Base-by-base conservation (phyloP, 352 stramenopile species). In the Lagenidium giganteum region DNA sequence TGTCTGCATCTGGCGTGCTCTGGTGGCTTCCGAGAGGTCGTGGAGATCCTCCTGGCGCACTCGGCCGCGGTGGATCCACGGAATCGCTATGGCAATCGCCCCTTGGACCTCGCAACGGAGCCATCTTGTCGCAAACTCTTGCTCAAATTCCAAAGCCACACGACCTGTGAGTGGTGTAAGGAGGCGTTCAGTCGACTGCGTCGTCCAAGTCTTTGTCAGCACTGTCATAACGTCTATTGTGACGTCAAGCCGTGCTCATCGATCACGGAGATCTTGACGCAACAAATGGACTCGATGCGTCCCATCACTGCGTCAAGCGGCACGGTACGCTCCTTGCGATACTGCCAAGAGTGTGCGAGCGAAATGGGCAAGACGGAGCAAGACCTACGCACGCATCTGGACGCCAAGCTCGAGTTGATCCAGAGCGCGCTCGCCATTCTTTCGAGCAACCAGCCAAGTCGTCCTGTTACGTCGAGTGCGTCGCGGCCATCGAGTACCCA, bases 221-320 rank as follows among this genome's bases (percentile, higher is more conserved):
- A 88, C 42, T 90, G 80, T 53, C 67, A 80, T 45, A 86, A 83
- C 36, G 66, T 90, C 27, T 88, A 83, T 47, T 90, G 78, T 34
- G 75, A 90, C 48, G 67, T 70, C 16, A 86, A 79, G n/a, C 70
- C 80, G 26, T 90, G 77, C 46, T 86, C 77, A 13, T 84, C 60
- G 7, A 71, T 64, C 42, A 54, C 71, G 14, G 63, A 65, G 20
- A 58, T 57, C 9, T 43, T 51, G 9, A 39, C 55, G 7, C n/a
- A n/a, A n/a, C 42, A 36, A 2, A 37, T 55, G 1, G 44, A 61
- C 29, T 39, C 33, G 13, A 8, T 51, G 2, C 45, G 52, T 17
- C 52, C 52, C 8, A 36, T 33, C 28, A 52, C 53, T 8, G 34
- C 46, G 3, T 53, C 39, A 2, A 47, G 14, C 8, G 0, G 24